phyloP scores from a whole-genome alignment of 441 rosid species.

The Metrosideros polymorpha region DNA sequence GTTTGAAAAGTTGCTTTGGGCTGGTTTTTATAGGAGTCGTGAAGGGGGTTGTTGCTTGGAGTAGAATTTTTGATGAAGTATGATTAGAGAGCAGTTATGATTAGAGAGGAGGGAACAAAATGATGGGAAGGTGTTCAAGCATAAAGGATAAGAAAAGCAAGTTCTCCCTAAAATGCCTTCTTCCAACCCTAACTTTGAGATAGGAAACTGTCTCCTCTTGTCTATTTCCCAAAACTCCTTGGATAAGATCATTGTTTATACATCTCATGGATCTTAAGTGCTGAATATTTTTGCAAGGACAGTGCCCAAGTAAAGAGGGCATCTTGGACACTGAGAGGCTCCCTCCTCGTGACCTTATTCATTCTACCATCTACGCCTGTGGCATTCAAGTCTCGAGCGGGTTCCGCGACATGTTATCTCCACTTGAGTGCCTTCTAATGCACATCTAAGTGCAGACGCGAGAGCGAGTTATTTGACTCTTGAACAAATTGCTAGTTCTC shows the following conservation, averaged over 20 bases:
- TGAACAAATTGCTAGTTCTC: not conserved
- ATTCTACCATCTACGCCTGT: not conserved
- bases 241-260: not conserved
- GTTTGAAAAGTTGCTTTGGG: slow-evolving; percentile 4
- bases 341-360: not conserved
- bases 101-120: slow-evolving; percentile 14
- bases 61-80: slow-evolving; percentile 4
- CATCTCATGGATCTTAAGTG: not conserved
- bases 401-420: not conserved
- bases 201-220: not conserved
- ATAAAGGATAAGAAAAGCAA: not conserved
- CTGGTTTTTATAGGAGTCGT: slow-evolving; percentile 22
- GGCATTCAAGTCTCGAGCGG: not conserved
- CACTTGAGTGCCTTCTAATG: not conserved
- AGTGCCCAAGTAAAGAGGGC: not conserved
- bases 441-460: not conserved
- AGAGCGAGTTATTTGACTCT: not conserved
- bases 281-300: not conserved
- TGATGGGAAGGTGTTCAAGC: slow-evolving; percentile 9
- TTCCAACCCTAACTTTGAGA: not conserved
- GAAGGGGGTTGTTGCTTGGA: slow-evolving; percentile 17
- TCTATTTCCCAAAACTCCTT: not conserved
- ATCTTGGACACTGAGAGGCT: not conserved
- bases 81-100: not conserved
- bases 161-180: not conserved